phyloP scores from a whole-genome alignment of 1,284 basidiomycete genomes.

The Cerioporus squamosus region DNA sequence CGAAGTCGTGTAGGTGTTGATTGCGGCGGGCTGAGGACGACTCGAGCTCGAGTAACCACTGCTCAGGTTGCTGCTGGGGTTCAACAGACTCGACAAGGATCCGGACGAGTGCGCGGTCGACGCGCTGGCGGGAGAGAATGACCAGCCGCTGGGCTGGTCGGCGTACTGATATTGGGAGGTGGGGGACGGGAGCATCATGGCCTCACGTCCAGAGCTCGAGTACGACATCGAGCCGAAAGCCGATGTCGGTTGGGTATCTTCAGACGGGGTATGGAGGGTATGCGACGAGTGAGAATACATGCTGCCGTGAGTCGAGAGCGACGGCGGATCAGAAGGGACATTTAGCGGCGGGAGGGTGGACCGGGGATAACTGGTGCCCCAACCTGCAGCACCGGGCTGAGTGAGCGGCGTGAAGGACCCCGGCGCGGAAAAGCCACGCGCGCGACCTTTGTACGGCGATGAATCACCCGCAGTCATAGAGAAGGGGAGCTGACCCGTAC shows the following conservation, averaged over 20 bases:
- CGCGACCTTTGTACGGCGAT: conserved; percentile 50
- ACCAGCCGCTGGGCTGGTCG: conserved; percentile 61
- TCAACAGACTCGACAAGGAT: conserved; percentile 78
- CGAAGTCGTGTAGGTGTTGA: conserved; percentile 66
- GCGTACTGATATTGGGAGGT: conserved; percentile 62
- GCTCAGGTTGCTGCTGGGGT: conserved; percentile 66
- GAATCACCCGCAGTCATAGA: conserved; percentile 55
- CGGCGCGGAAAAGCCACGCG: conserved; percentile 80
- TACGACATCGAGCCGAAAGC: conserved; percentile 58
- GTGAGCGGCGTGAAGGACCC: conserved; percentile 73
- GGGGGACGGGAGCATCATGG: conserved; percentile 48
- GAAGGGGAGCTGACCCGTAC: conserved; percentile 64
- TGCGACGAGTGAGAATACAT: conserved; percentile 61
- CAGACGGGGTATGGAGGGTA: conserved; percentile 64
- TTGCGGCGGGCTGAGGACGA: conserved; percentile 49
- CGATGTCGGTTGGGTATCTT: conserved; percentile 60
- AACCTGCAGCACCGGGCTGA: conserved; percentile 56
- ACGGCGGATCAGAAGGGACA: conserved; percentile 72
- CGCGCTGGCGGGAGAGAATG: conserved; percentile 56
- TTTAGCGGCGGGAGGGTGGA: conserved; percentile 78
- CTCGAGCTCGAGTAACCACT: conserved; percentile 49
- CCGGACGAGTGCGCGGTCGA: conserved; percentile 64
- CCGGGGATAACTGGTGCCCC: conserved; percentile 64
- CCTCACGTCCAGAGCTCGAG: conserved; percentile 45
- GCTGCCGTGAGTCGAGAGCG: conserved; percentile 54